Percentiles rank a stretch among this genome's conserved stretches.
phyloP scores from a whole-genome alignment of 345 rosid genomes.

The Sonneratia alba region DNA sequence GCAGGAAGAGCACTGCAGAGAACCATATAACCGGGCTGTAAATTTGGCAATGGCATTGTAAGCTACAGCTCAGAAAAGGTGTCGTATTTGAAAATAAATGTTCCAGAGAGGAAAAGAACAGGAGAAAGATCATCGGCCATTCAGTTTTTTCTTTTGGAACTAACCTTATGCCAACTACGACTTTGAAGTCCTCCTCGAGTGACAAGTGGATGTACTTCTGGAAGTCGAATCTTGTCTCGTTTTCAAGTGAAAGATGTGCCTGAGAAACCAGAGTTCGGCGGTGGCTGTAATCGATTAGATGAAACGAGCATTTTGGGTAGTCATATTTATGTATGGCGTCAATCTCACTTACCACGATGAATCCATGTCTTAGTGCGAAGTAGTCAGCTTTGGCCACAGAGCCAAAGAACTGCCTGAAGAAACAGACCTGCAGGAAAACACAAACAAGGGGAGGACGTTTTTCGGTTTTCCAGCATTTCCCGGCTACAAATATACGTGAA shows the following conservation, averaged over 20 bases:
- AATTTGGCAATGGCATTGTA: neutral
- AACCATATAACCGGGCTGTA: constrained; percentile 79
- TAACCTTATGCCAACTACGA: constrained; percentile 81
- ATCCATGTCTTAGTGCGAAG: constrained; percentile 83
- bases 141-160: constrained; percentile 1
- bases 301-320: neutral
- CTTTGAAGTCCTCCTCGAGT: constrained; percentile 83
- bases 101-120: neutral
- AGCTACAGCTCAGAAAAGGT: neutral
- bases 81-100: no score
- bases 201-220: constrained; percentile 75
- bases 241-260: constrained; percentile 87
- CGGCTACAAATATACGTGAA: neutral
- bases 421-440: constrained; percentile 48
- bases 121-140: neutral
- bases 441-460: neutral
- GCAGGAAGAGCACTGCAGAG: constrained; percentile 52
- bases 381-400: constrained; percentile 86
- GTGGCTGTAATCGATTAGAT: neutral
- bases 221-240: constrained; percentile 62
- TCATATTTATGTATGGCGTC: neutral
- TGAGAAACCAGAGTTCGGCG: constrained; percentile 17
- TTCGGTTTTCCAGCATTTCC: neutral
- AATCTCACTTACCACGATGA: constrained; percentile 47
- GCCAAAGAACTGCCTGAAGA: constrained; percentile 87